Base-by-base conservation (phyloP, 495 filamentous ascomycete genomes). In the Tuber brumale region DNA sequence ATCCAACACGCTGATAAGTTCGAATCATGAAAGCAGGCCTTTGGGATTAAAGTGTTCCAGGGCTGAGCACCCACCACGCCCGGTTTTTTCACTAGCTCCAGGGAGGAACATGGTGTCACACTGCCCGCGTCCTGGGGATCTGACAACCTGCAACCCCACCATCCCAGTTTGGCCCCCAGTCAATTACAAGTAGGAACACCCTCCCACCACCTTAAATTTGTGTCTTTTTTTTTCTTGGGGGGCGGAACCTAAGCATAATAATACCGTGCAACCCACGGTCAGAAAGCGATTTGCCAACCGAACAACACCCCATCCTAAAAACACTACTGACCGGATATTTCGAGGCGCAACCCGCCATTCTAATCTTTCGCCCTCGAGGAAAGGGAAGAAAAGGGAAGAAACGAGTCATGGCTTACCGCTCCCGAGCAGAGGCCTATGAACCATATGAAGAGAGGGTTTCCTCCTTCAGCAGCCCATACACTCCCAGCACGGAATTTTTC, bases 331-430 rank as follows among this genome's bases (percentile, higher is more conserved):
- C 57, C 57, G n/a, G n/a, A 5, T 4, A 16, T 31, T 61, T 27
- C 3, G 57, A 61, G 57, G 57, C n/a, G 57, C 57, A 10, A 27
- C 57, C 3, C 16, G 27, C 12, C n/a, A 61, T 61, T 5, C 10
- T 14, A 31, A 31, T 31, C n/a, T 31, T n/a, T 61, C 27, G 57
- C 57, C n/a, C 51, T 61, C 51, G n/a, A n/a, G n/a, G 31, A 61
- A 61, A 31, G 57, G 5, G 44, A 89, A 87, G n/a, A 61, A 61
- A 61, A 31, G 57, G 5, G 44, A 89, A 87, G 88, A 72, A 46
- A 1, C 31, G 37, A 69, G 57, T 41, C 37, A 79, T 79, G 77
- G 48, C 72, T 21, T 71, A 42, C 61, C 72, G 23, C 74, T 73
- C 57, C 39, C 51, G 70, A 42, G 72, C 70, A 44, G 57, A 61